These are phyloP conservation scores for Macrophomina pseudophaseolina DNA, from an alignment of 2,329 filamentous ascomycete species.

Conservation along the genomic window DNA sequence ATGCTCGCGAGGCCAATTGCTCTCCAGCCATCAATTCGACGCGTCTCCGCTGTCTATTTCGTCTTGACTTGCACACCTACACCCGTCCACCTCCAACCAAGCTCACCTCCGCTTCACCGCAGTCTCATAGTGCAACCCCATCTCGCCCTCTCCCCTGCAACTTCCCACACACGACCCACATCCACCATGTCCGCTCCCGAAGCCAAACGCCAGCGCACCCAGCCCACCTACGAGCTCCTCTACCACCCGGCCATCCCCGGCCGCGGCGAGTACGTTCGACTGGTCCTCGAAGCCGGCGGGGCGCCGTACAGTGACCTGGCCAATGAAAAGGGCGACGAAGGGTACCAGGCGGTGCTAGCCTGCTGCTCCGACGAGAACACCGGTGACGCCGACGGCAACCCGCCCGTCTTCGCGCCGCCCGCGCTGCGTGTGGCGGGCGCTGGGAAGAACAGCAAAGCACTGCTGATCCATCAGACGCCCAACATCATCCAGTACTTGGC, in stretches of 20 bases:
- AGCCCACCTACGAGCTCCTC: conserved; percentile 64
- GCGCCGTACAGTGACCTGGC: conserved; percentile 68
- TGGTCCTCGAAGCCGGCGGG: conserved; percentile 72
- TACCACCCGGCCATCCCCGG: conserved; percentile 77
- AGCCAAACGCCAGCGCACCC: conserved; percentile 37
- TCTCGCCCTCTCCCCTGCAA: neutral
- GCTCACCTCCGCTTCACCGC: neutral
- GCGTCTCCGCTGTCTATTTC: neutral
- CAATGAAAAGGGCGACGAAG: conserved; percentile 54
- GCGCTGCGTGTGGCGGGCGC: conserved; percentile 61
- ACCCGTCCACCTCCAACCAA: neutral
- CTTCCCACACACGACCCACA: neutral
- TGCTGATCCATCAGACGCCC: conserved; percentile 71
- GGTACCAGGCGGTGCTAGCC: conserved; percentile 56
- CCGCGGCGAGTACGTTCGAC: conserved; percentile 74
- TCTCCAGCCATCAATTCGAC: neutral
- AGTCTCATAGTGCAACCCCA: neutral
- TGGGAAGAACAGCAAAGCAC: conserved; percentile 56
- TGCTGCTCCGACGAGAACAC: conserved; percentile 52
- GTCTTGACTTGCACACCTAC: neutral
- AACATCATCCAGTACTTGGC: conserved; percentile 76
- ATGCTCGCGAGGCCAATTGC: conserved; percentile 11
- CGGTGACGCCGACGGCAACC: conserved; percentile 61
- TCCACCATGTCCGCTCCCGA: conserved; percentile 29
- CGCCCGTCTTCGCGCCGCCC: conserved; percentile 70